Evolutionary conservation across 495 filamentous ascomycete species (phyloP).

Genomic region (Tuber indicum): DNA sequence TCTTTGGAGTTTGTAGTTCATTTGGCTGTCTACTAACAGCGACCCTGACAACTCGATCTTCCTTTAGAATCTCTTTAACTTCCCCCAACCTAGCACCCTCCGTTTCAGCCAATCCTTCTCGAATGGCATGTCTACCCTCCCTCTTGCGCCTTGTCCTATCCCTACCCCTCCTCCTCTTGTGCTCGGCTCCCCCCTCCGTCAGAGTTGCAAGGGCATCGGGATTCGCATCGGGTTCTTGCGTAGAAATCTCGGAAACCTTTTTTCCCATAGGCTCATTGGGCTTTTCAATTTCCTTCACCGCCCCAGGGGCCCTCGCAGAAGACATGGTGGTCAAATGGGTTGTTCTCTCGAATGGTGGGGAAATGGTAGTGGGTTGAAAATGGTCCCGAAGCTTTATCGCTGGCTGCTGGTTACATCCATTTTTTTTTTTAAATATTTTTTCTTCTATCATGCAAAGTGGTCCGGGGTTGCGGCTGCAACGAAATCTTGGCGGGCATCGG

Average conservation of each 20-base stretch:
- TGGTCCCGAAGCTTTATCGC: neutral
- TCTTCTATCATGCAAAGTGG: neutral
- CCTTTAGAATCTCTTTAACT: neutral
- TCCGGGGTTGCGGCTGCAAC: constrained; percentile 6
- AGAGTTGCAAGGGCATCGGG: constrained; percentile 3
- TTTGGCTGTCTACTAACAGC: constrained; percentile 13
- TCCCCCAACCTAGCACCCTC: neutral
- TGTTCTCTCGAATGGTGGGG: constrained; percentile 1
- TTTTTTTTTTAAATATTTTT: constrained; percentile 10
- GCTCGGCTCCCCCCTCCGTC: neutral
- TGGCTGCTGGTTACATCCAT: neutral
- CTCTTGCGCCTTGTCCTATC: constrained; percentile 9
- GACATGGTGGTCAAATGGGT: constrained; percentile 11
- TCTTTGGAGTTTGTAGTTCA: constrained; percentile 10
- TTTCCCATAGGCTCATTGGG: constrained; percentile 1
- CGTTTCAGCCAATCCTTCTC: neutral
- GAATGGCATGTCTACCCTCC: neutral
- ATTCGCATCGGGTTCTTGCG: neutral
- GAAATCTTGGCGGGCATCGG: constrained; percentile 20
- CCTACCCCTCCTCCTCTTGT: neutral
- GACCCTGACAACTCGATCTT: neutral
- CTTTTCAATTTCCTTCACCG: constrained; percentile 4
- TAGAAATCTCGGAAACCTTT: neutral
- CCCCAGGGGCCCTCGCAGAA: constrained; percentile 14
- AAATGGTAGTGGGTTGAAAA: constrained; percentile 3